Evolutionary conservation across 164 flowering plant species (phyloP), one percentile per base, ranked within the genome.

Genomic region (Stephania yunnanensis): DNA sequence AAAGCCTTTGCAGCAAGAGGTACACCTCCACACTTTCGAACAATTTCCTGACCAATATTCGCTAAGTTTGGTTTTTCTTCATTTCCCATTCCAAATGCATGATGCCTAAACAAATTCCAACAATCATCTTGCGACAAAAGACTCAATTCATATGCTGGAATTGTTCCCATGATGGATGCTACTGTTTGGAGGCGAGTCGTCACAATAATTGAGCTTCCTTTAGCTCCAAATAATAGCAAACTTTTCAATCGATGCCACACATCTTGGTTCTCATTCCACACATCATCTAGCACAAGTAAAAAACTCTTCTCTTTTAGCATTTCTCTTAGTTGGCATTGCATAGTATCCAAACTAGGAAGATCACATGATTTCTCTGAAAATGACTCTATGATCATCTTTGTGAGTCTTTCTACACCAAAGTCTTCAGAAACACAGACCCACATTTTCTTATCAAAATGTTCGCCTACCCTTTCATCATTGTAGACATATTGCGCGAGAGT

Each of bases 171-270:
- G 46, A 68, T 30, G 7, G 13, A 68, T 4, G 42, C 70, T 68
- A 42, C 44, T 31, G 45, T 25, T 25, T 68, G 17, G 42, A 68
- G 70, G 44, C 46, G 70, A 68, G 70, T 68, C 19, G 70, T 68
- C 15, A 68, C 70, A 31, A 68, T 68, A 31, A 68, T 68, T 12
- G 70, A 31, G 22, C 70, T 68, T 68, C 69, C 69, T 22, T 67
- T 67, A 22, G 31, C 42, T 7, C 69, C 69, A 67, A 31, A 67
- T 29, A 13, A 5, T 67, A 67, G 69, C 13, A 3, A 25, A 25
- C 7, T 7, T 25, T 67, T 67, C 69, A 67, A 13, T 67, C 10
- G 25, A 11, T 66, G 7, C 69, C 69, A 67, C 31, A 22, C 10
- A 13, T 29, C 69, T 22, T 22, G 1, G 11, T 67, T 36, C 7